Percentiles rank a stretch among this genome's conserved stretches.
These are phyloP conservation scores for Penicillium sp. DNA, from an alignment of 2,329 filamentous ascomycete species.

Conservation along the genomic window DNA sequence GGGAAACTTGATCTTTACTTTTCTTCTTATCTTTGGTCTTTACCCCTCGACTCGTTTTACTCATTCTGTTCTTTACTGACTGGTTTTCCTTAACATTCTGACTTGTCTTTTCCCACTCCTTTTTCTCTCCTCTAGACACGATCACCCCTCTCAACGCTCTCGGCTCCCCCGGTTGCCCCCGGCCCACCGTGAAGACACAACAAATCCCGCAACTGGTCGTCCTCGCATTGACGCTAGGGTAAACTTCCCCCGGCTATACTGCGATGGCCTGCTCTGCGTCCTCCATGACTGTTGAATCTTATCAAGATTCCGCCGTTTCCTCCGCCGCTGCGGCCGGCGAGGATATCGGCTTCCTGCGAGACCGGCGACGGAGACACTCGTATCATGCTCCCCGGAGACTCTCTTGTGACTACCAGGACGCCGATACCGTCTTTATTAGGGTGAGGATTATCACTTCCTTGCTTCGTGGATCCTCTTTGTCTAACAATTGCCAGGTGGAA, in stretches of 20 bases:
- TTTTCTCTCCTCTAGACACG: background rate
- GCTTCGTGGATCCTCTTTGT: background rate
- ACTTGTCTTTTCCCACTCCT: background rate
- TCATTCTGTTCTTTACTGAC: background rate
- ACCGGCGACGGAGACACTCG: conserved; percentile 43
- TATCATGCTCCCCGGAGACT: conserved; percentile 42
- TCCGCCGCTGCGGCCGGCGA: conserved; percentile 29
- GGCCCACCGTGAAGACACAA: conserved; percentile 5
- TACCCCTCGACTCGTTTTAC: background rate
- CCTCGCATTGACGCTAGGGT: background rate
- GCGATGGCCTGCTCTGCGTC: conserved; percentile 40
- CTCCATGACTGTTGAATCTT: conserved; percentile 40
- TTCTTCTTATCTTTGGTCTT: conserved; percentile 8
- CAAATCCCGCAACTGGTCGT: background rate
- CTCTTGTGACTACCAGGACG: conserved; percentile 42
- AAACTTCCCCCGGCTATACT: background rate
- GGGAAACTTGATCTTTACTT: conserved; percentile 8
- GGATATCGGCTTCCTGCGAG: conserved; percentile 34
- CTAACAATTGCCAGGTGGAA: conserved; percentile 37
- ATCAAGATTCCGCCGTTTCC: conserved; percentile 24
- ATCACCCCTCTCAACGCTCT: background rate
- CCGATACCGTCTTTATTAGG: conserved; percentile 44
- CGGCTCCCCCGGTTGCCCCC: conserved; percentile 4
- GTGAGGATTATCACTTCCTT: conserved; percentile 21
- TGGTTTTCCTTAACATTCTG: background rate